A percentile compares a stretch with the other conserved stretches of the same genome.
Evolutionary conservation across 768 basidiomycete species (phyloP).

Genomic region (Pulveroboletus sp.): DNA sequence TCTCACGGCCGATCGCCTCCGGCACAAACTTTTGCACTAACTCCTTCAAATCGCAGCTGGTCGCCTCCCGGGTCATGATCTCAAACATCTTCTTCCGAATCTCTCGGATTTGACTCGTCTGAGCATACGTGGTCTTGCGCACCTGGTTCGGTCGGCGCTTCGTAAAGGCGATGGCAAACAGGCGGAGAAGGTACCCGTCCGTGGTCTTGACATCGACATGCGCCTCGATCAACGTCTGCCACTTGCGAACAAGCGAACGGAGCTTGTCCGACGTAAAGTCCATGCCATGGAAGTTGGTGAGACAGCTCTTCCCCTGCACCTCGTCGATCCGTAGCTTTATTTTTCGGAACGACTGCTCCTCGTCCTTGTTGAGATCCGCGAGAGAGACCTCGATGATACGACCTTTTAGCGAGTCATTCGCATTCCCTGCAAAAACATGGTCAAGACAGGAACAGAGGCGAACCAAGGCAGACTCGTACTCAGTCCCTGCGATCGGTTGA

Average conservation of each 20-base stretch:
- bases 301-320: constrained; percentile 96
- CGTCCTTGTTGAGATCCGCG: constrained; percentile 98
- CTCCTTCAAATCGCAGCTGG: constrained; percentile 96
- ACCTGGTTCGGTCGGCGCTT: constrained; percentile 96
- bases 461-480: constrained; percentile 56
- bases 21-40: constrained; percentile 98
- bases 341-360: constrained; percentile 99
- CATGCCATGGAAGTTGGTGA: constrained; percentile 99
- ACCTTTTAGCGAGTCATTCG: constrained; percentile 96
- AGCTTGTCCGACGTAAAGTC: constrained; percentile 99
- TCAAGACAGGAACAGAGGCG: constrained; percentile 5
- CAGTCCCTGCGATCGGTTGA: constrained; percentile 95
- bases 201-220: constrained; percentile 99
- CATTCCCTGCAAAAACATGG: constrained; percentile 65
- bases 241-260: constrained; percentile 98
- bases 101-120: constrained; percentile 91
- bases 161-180: constrained; percentile 99
- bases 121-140: constrained; percentile 98
- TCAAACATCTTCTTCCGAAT: constrained; percentile 99
- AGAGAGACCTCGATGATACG: constrained; percentile 95
- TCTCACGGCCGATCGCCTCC: constrained; percentile 98
- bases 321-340: constrained; percentile 98
- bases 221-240: constrained; percentile 99
- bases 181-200: constrained; percentile 97
- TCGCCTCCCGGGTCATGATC: constrained; percentile 94